Evolutionary conservation across 768 basidiomycete genomes (phyloP).

Genomic region (Dictyophora rubrovolvata): DNA sequence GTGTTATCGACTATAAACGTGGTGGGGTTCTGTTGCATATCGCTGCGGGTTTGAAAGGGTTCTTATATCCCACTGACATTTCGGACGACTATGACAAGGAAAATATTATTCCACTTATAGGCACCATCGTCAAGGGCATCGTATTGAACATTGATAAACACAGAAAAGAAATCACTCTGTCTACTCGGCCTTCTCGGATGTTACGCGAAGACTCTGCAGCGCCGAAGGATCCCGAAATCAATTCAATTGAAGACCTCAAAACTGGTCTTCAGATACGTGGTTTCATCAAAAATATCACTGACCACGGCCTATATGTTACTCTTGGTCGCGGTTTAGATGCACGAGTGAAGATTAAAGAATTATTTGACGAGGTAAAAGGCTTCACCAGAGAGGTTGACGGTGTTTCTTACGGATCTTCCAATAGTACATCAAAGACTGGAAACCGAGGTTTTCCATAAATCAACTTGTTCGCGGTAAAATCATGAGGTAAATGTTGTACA

Average conservation of each 20-base stretch:
- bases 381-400: background rate
- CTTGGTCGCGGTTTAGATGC: conserved; percentile 79
- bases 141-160: conserved; percentile 61
- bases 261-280: conserved; percentile 74
- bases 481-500: conserved; percentile 45
- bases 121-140: conserved; percentile 57
- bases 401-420: conserved; percentile 14
- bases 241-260: conserved; percentile 48
- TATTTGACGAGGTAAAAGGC: conserved; percentile 68
- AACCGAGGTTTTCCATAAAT: conserved; percentile 62
- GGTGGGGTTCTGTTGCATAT: conserved; percentile 67
- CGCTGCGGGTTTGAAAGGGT: conserved; percentile 35
- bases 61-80: conserved; percentile 72
- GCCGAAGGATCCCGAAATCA: conserved; percentile 62
- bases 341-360: conserved; percentile 85
- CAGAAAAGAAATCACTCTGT: conserved; percentile 65
- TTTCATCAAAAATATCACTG: conserved; percentile 78
- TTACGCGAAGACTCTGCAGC: conserved; percentile 37
- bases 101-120: conserved; percentile 46
- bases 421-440: conserved; percentile 95
- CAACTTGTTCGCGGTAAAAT: conserved; percentile 86
- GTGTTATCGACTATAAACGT: conserved; percentile 63
- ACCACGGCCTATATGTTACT: conserved; percentile 83
- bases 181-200: conserved; percentile 66
- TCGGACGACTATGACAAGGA: conserved; percentile 68